These are phyloP conservation scores for Apiotrichum laibachii DNA, from an alignment of 1,284 basidiomycete genomes.

Conservation along the genomic window DNA sequence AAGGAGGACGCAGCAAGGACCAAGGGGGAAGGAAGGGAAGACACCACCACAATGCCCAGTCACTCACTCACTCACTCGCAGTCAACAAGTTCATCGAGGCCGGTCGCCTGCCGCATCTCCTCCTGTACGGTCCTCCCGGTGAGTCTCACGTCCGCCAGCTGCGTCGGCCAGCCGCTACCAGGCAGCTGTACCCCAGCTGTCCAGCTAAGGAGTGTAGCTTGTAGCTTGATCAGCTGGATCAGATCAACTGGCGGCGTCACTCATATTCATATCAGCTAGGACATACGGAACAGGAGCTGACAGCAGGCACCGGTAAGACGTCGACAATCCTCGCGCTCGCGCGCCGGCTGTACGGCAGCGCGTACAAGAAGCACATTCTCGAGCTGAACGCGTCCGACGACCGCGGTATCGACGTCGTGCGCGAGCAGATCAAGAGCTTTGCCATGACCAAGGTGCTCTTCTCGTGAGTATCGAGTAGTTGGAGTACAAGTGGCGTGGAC, in stretches of 20 bases:
- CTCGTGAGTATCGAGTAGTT: constrained; percentile 43
- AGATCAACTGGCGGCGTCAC: no score
- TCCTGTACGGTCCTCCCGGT: constrained; percentile 96
- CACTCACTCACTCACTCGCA: constrained; percentile 41
- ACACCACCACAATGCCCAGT: no score
- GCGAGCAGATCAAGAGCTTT: constrained; percentile 98
- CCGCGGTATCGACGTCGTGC: constrained; percentile 94
- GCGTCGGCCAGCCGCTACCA: no score
- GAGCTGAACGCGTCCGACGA: constrained; percentile 99
- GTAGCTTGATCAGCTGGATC: no score
- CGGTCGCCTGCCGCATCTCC: constrained; percentile 87
- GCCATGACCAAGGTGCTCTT: constrained; percentile 89
- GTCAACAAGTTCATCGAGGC: constrained; percentile 96
- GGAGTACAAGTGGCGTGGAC: neutral
- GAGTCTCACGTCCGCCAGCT: constrained; percentile 11
- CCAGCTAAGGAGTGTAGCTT: no score
- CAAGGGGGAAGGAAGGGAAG: neutral
- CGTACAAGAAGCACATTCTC: constrained; percentile 82
- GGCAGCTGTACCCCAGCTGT: no score
- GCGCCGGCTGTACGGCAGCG: constrained; percentile 79
- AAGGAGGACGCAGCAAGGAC: neutral
- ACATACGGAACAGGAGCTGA: no score
- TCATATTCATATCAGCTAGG: no score
- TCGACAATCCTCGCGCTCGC: constrained; percentile 97
- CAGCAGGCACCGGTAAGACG: constrained; percentile 82